These are phyloP conservation scores for Mycena crocata DNA, from an alignment of 768 basidiomycete genomes.

Conservation along the genomic window DNA sequence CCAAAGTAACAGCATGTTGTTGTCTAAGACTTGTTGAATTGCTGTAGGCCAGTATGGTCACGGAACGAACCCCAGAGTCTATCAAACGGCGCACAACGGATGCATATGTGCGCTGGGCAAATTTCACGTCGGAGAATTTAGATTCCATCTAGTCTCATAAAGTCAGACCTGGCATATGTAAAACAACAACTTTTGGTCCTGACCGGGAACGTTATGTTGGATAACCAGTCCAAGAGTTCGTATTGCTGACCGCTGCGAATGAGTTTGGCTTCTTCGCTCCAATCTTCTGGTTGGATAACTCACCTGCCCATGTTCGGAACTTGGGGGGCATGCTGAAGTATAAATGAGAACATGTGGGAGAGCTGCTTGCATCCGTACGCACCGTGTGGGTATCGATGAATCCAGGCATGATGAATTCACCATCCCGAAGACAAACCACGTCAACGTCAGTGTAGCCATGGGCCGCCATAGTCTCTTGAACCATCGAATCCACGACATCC, in stretches of 20 bases:
- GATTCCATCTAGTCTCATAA: conserved; percentile 66
- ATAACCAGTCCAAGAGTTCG: conserved; percentile 91
- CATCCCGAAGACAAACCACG: conserved; percentile 56
- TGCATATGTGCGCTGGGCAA: conserved; percentile 77
- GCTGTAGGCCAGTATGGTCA: conserved; percentile 15
- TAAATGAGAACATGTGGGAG: conserved; percentile 3
- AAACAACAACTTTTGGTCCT: too few relatives aligned
- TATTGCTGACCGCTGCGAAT: conserved; percentile 79
- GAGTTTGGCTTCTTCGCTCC: background rate
- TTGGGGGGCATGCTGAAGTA: conserved; percentile 80
- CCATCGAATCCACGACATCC: conserved; percentile 58
- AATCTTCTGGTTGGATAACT: conserved; percentile 32
- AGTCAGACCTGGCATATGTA: too few relatives aligned
- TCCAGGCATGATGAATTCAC: conserved; percentile 86
- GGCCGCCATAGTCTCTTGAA: conserved; percentile 62
- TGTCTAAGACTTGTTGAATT: conserved; percentile 62
- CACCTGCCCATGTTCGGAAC: conserved; percentile 78
- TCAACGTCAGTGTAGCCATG: conserved; percentile 62
- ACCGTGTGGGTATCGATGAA: conserved; percentile 95
- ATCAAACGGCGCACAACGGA: conserved; percentile 79
- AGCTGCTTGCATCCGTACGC: conserved; percentile 40
- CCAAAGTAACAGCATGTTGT: conserved; percentile 96
- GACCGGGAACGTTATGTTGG: conserved; percentile 88
- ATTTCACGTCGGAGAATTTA: conserved; percentile 74
- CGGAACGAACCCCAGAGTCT: conserved; percentile 74